Conservation (phyloP, 768 basidiomycete species). For the Lactifluus hygrophoroides region DNA sequence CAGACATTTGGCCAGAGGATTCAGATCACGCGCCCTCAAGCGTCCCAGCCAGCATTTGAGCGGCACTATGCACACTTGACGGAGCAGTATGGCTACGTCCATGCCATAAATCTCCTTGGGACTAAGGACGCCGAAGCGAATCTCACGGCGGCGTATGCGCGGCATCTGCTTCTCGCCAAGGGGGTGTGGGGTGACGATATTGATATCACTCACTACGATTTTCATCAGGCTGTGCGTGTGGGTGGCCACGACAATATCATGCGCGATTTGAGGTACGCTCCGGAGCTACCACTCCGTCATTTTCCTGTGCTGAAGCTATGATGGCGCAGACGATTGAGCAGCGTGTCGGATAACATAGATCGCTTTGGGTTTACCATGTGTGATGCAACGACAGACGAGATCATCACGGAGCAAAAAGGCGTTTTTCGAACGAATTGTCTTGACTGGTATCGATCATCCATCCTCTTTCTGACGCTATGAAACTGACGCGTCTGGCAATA, state of each 20-base stretch:
- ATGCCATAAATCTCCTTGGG: conserved; percentile 88
- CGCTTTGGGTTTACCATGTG: conserved; percentile 81
- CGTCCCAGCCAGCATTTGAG: conserved; percentile 95
- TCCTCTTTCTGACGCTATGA: neutral
- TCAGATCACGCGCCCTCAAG: conserved; percentile 90
- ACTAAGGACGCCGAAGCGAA: conserved; percentile 87
- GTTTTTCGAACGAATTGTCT: conserved; percentile 93
- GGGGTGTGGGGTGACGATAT: conserved; percentile 58
- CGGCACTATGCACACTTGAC: conserved; percentile 83
- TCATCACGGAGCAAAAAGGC: conserved; percentile 84
- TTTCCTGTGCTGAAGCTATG: neutral
- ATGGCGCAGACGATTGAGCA: conserved; percentile 45
- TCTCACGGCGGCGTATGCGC: conserved; percentile 73
- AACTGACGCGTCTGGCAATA: neutral
- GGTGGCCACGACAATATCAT: conserved; percentile 85
- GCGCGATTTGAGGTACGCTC: conserved; percentile 55
- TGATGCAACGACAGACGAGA: conserved; percentile 52
- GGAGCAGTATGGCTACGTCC: conserved; percentile 76
- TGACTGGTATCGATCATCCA: conserved; percentile 56
- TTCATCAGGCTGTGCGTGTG: conserved; percentile 72
- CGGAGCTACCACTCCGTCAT: neutral
- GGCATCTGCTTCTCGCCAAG: conserved; percentile 64
- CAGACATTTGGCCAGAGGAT: conserved; percentile 93
- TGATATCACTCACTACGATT: conserved; percentile 86
- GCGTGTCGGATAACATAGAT: conserved; percentile 57